Conservation (phyloP, 2,329 filamentous ascomycete genomes). For the Gnomoniopsis sp. region DNA sequence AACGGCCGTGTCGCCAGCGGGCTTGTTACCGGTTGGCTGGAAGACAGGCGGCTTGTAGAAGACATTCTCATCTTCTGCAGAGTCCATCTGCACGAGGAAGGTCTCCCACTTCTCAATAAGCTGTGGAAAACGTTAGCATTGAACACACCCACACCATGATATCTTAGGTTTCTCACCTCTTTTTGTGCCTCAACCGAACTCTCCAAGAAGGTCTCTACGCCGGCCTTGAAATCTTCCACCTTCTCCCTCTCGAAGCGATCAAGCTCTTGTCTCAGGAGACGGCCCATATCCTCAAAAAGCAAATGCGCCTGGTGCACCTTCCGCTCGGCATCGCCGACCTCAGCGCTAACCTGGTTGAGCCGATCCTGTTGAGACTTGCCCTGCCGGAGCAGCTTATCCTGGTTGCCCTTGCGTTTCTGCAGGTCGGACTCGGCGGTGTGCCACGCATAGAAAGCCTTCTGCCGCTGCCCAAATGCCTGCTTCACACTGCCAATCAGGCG, state of each 20-base stretch:
- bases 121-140: constrained; percentile 32
- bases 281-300: constrained; percentile 95
- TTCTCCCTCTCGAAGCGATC: constrained; percentile 96
- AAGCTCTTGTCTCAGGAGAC: constrained; percentile 84
- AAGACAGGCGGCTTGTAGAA: constrained; percentile 64
- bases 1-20: constrained; percentile 55
- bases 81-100: constrained; percentile 92
- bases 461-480: constrained; percentile 84
- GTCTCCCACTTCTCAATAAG: constrained; percentile 94
- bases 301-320: constrained; percentile 87
- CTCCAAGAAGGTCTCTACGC: constrained; percentile 95
- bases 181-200: constrained; percentile 97
- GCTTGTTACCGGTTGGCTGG: constrained; percentile 42
- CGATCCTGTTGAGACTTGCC: constrained; percentile 95
- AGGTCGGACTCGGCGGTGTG: constrained; percentile 86
- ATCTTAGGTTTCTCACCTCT: constrained; percentile 61
- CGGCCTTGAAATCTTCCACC: constrained; percentile 98
- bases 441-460: constrained; percentile 95
- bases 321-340: constrained; percentile 91
- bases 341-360: constrained; percentile 84
- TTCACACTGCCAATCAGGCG: constrained; percentile 94
- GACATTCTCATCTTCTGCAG: constrained; percentile 76
- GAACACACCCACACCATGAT: constrained; percentile 8
- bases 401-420: constrained; percentile 80
- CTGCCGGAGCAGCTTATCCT: constrained; percentile 93